Conservation (phyloP, 352 stramenopile species). For the Phytophthora meadii region DNA sequence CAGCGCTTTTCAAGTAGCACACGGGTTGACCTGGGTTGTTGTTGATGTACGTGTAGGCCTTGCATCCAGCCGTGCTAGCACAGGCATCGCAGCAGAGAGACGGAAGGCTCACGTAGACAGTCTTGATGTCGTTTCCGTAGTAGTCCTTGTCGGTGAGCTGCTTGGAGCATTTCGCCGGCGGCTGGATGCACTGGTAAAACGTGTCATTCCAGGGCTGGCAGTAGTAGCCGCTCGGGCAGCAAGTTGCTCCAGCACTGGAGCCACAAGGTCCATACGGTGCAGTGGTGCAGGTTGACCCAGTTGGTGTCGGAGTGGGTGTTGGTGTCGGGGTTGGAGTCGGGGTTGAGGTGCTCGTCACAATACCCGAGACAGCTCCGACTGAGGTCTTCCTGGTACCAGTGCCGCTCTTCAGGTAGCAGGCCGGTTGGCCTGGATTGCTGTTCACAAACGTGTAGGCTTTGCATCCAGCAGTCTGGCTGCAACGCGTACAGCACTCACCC, state of each 20-base stretch:
- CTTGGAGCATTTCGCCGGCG: conserved; percentile 38
- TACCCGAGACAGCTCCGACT: conserved; percentile 31
- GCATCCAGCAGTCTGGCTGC: conserved; percentile 26
- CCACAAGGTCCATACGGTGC: conserved; percentile 28
- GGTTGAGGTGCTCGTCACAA: conserved; percentile 7
- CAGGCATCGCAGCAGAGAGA: conserved; percentile 58
- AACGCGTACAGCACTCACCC: conserved; percentile 32
- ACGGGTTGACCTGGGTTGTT: conserved; percentile 36
- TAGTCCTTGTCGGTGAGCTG: conserved; percentile 48
- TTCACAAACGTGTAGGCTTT: conserved; percentile 45
- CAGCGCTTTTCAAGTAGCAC: conserved; percentile 46
- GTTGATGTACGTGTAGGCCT: conserved; percentile 62
- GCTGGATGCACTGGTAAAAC: conserved; percentile 49
- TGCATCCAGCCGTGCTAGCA: conserved; percentile 41
- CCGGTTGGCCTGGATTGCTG: conserved; percentile 37
- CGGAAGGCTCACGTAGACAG: conserved; percentile 46
- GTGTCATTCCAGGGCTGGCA: conserved; percentile 52
- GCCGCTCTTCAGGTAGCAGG: conserved; percentile 45
- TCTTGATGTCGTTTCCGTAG: conserved; percentile 57
- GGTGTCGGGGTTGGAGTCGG: conserved; percentile 2
- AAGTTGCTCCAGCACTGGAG: conserved; percentile 30
- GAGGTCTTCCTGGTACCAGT: conserved; percentile 13
- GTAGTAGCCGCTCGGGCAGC: conserved; percentile 45
- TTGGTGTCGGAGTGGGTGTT: conserved; percentile 26
- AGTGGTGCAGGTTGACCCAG: conserved; percentile 26